A percentile compares a stretch with the other conserved stretches of the same genome.
phyloP scores from a whole-genome alignment of 1,284 basidiomycete genomes.

The Boletus sp. region DNA sequence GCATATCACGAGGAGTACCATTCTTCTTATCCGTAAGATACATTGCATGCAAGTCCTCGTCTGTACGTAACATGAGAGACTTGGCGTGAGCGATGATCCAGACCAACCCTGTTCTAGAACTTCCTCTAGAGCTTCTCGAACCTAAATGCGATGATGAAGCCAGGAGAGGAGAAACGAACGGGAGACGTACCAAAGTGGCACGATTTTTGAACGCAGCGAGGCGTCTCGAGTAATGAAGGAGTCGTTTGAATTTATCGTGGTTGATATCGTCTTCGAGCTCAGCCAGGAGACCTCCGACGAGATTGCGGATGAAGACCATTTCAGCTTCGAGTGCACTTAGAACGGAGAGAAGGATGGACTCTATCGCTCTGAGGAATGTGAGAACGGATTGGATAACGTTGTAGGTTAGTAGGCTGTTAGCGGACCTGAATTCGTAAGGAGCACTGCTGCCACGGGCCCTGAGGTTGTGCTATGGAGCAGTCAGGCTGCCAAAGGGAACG shows the following conservation, averaged over 20 bases:
- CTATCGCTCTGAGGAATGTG: slow-evolving; percentile 63
- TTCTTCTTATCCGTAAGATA: slow-evolving; percentile 82
- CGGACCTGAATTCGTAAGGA: slow-evolving; percentile 87
- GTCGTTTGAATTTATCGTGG: slow-evolving; percentile 84
- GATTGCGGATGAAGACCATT: slow-evolving; percentile 84
- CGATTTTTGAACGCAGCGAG: slow-evolving; percentile 85
- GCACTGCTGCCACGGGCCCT: slow-evolving; percentile 62
- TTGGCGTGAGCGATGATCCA: neutral
- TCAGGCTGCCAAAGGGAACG: slow-evolving; percentile 10
- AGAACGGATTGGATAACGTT: slow-evolving; percentile 15
- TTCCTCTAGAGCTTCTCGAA: slow-evolving; percentile 88
- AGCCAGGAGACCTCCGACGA: slow-evolving; percentile 83
- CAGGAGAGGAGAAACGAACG: neutral
- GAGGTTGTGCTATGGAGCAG: slow-evolving; percentile 63
- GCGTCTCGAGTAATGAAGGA: slow-evolving; percentile 86
- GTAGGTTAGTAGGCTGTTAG: slow-evolving; percentile 13
- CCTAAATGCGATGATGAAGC: slow-evolving; percentile 40
- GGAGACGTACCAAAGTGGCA: slow-evolving; percentile 62
- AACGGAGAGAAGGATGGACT: slow-evolving; percentile 86
- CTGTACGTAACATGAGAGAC: slow-evolving; percentile 39
- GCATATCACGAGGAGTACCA: slow-evolving; percentile 48
- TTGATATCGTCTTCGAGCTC: slow-evolving; percentile 93
- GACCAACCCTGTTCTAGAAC: slow-evolving; percentile 78
- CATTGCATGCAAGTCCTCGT: slow-evolving; percentile 91
- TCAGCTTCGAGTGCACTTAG: slow-evolving; percentile 89